A percentile compares a stretch with the other conserved stretches of the same genome.
phyloP scores from a whole-genome alignment of 441 rosid species.

The Eruca vesicaria region DNA sequence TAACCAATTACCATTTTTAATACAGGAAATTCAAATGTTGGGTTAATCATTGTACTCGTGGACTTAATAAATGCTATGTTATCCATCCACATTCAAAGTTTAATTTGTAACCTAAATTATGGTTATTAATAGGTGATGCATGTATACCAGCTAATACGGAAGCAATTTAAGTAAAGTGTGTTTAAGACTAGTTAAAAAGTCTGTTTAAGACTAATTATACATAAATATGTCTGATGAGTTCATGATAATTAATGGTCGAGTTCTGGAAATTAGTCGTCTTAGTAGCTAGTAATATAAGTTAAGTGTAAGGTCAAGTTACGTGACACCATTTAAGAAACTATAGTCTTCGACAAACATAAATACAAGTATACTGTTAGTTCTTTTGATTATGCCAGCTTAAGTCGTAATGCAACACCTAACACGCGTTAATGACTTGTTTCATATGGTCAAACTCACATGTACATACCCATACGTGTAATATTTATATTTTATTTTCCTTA shows the following conservation, averaged over 20 bases:
- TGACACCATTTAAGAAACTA: not conserved
- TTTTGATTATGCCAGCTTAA: slow-evolving; percentile 1
- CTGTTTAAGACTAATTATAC: no score
- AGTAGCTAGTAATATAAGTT: not conserved
- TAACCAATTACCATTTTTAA: slow-evolving; percentile 21
- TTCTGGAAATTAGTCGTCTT: not conserved
- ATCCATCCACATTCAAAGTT: not conserved
- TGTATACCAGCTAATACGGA: not conserved
- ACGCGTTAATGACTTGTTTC: slow-evolving; percentile 27
- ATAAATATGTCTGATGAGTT: not conserved
- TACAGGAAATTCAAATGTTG: slow-evolving; percentile 8
- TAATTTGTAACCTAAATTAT: not conserved
- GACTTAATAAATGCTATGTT: not conserved
- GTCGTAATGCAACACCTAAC: slow-evolving; percentile 32
- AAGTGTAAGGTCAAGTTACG: not conserved
- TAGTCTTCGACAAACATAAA: slow-evolving; percentile 8
- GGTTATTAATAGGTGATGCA: not conserved
- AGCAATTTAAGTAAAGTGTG: not conserved
- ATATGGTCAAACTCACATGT: slow-evolving; percentile 33
- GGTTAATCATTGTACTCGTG: slow-evolving; percentile 24
- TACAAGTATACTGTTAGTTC: not conserved
- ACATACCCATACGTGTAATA: slow-evolving; percentile 13
- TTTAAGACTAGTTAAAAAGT: no score
- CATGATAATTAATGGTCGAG: not conserved
- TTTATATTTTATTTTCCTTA: not conserved